Evolutionary conservation across 140 eudicot species (phyloP).

Genomic region (Oenanthe javanica): DNA sequence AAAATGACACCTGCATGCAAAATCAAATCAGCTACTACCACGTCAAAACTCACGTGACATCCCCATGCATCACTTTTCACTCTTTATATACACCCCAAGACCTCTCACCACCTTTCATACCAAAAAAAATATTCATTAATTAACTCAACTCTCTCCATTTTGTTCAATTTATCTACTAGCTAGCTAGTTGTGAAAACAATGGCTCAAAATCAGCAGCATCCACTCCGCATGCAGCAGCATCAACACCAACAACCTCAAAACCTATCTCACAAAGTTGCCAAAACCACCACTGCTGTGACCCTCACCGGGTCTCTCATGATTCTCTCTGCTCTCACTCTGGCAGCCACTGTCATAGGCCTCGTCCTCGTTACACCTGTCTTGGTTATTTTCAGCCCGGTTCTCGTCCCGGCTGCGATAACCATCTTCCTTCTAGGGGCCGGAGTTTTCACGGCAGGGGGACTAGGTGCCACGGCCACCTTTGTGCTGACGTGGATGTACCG

Average conservation of each 20-base stretch:
- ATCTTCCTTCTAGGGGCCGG: slow-evolving; percentile 24
- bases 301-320: slow-evolving; percentile 37
- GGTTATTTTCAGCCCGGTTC: slow-evolving; percentile 49
- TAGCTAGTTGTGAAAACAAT: not conserved
- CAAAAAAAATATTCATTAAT: not conserved
- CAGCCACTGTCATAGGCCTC: slow-evolving; percentile 33
- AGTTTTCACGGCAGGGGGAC: slow-evolving; percentile 17
- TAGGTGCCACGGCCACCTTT: slow-evolving; percentile 1
- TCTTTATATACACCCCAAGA: not conserved
- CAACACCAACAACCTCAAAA: slow-evolving; percentile 12
- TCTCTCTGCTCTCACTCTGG: slow-evolving; percentile 36
- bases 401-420: slow-evolving; percentile 35
- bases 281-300: slow-evolving; percentile 35
- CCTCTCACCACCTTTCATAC: not conserved
- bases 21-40: not conserved
- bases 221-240: not conserved
- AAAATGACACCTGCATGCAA: not conserved
- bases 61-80: not conserved
- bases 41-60: not conserved
- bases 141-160: not conserved
- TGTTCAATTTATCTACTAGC: not conserved
- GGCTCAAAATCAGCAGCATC: slow-evolving; percentile 21
- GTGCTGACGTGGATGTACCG: slow-evolving; percentile 15
- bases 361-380: slow-evolving; percentile 42
- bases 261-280: slow-evolving; percentile 35